Base-by-base conservation (phyloP, 495 filamentous ascomycete species). In the Aspergillus coremiiformis region DNA sequence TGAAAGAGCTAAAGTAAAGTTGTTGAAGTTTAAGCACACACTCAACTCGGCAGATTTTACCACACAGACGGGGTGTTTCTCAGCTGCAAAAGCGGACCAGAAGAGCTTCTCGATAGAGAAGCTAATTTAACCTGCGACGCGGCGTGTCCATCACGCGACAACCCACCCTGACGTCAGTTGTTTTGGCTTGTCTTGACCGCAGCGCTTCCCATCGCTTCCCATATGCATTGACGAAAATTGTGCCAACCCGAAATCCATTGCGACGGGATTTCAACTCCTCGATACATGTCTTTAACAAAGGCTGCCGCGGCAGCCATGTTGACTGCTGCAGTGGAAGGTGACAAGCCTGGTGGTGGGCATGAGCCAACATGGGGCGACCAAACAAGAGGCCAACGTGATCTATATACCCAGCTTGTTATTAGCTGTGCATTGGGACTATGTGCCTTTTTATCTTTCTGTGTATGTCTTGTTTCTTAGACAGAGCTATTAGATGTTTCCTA, bases 371-470 rank as follows among this genome's bases (percentile, higher is more conserved):
- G 68, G 72, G 57, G 44, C 26, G 63, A 67, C 54, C 69, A 73
- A 49, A 67, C 62, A 10, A 59, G 56, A 15, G 65, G 69, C 21
- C 70, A 73, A 14, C 69, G 79, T 21, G 80, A 85, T 64, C 67
- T 81, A 15, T 71, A 60, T 45, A 83, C 82, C 24, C 83, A 86
- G 55, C 69, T 81, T 21, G 68, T 76, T 29, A 68, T 86, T 27
- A 85, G 83, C 41, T 63, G 74, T 32, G 68, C 71, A 15, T 57
- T 86, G 3, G 83, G 83, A 4, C 49, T 83, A 19, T 57, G 63
- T 21, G 83, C 83, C 21, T 86, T 86, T 58, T 41, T 85, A 15
- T 64, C 77, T 4, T 86, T 86, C 51, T 86, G 83, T 64, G 79
- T 84, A 72, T 45, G 77, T 65, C 1, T 15, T 41, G 15, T 9